phyloP scores from a whole-genome alignment of 345 rosid species.

The Populus alba region DNA sequence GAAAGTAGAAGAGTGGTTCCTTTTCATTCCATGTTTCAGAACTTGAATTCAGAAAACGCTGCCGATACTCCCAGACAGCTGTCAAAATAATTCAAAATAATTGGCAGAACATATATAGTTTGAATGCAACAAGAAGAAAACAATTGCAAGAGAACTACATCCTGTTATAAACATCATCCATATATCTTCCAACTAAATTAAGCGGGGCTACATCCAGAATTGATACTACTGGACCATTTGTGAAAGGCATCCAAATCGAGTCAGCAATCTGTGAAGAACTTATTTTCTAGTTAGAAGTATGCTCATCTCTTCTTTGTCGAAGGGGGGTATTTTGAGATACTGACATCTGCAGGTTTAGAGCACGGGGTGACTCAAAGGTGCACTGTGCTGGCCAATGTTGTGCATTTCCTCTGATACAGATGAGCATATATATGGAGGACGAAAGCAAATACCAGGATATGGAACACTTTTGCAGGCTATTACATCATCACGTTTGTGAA shows the following conservation, averaged over 20 bases:
- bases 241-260: slow-evolving; percentile 43
- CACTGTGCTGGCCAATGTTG: slow-evolving; percentile 18
- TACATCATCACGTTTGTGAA: slow-evolving; percentile 53
- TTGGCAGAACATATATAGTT: slow-evolving; percentile 6
- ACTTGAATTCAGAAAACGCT: slow-evolving; percentile 49
- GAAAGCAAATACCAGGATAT: slow-evolving; percentile 50
- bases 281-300: slow-evolving; percentile 18
- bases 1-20: slow-evolving; percentile 70
- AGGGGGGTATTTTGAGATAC: slow-evolving; percentile 21
- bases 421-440: slow-evolving; percentile 38
- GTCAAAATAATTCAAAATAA: slow-evolving; percentile 32
- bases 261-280: slow-evolving; percentile 25
- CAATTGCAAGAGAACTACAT: slow-evolving; percentile 21
- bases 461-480: slow-evolving; percentile 47
- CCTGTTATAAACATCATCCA: slow-evolving; percentile 64
- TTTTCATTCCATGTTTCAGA: slow-evolving; percentile 44
- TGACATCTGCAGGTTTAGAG: slow-evolving; percentile 23
- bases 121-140: slow-evolving; percentile 14
- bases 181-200: slow-evolving; percentile 52
- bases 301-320: slow-evolving; percentile 13
- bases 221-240: slow-evolving; percentile 43
- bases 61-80: slow-evolving; percentile 64
- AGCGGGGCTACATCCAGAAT: slow-evolving; percentile 63
- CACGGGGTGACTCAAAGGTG: slow-evolving; percentile 16
- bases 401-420: slow-evolving; percentile 38